phyloP scores from a whole-genome alignment of 257 asterid species.

The Solanum pimpinellifolium region DNA sequence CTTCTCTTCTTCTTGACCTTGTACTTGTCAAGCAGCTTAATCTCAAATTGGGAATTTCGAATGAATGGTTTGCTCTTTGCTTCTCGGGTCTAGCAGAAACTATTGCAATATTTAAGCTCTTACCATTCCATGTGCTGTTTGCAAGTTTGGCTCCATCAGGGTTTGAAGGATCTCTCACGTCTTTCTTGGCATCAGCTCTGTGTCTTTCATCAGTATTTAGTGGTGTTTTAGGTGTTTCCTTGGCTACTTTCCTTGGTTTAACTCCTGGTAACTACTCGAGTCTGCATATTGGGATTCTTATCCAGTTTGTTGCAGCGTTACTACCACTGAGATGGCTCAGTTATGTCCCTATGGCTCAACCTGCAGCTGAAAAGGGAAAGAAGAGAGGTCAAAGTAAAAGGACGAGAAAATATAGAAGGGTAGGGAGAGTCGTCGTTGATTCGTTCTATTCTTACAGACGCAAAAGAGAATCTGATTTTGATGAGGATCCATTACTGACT shows the following conservation, averaged over 20 bases:
- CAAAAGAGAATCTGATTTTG: constrained; percentile 42
- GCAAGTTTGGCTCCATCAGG: constrained; percentile 79
- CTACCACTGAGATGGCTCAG: constrained; percentile 56
- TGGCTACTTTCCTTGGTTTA: constrained; percentile 60
- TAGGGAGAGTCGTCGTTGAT: constrained; percentile 41
- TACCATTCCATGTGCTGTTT: constrained; percentile 61
- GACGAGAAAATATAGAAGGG: constrained; percentile 38
- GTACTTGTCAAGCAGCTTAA: constrained; percentile 58
- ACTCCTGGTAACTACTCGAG: constrained; percentile 46
- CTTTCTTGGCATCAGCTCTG: constrained; percentile 58
- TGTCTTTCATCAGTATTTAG: constrained; percentile 62
- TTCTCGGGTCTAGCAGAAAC: constrained; percentile 77
- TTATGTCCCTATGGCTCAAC: constrained; percentile 29
- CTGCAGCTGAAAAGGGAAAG: constrained; percentile 22
- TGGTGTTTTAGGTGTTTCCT: constrained; percentile 59
- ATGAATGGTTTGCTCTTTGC: constrained; percentile 56
- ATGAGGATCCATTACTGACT: constrained; percentile 5
- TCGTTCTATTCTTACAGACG: constrained; percentile 42
- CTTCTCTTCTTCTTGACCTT: constrained; percentile 64
- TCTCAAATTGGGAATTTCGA: constrained; percentile 51
- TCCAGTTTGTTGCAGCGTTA: constrained; percentile 62
- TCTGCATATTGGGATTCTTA: constrained; percentile 52
- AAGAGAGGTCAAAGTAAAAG: constrained; percentile 35
- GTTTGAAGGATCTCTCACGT: constrained; percentile 72
- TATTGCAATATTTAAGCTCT: constrained; percentile 68